Evolutionary conservation across 306 rosid genomes (phyloP).

Genomic region (Ormosia emarginata): DNA sequence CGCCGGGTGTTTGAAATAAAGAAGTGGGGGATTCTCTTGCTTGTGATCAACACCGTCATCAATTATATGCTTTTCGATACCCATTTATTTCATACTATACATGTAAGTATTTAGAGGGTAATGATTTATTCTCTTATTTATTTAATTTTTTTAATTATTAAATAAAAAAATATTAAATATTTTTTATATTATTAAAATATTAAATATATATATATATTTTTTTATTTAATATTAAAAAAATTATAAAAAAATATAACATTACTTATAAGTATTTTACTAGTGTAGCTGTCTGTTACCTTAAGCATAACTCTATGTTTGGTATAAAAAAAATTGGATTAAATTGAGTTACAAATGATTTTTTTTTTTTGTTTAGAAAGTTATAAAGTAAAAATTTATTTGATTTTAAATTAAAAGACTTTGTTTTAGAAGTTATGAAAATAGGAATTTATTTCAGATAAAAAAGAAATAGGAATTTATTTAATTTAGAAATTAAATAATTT

Average conservation of each 20-base stretch:
- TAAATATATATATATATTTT: too few relatives aligned
- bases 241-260: too few relatives aligned
- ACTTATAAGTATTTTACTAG: not conserved
- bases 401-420: not conserved
- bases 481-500: too few relatives aligned
- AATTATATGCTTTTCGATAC: not conserved
- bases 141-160: too few relatives aligned
- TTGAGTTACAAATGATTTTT: not conserved
- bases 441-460: too few relatives aligned
- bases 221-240: too few relatives aligned
- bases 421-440: too few relatives aligned
- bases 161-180: too few relatives aligned
- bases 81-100: not conserved
- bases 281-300: conserved; percentile 17
- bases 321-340: not conserved
- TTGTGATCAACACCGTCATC: conserved; percentile 13
- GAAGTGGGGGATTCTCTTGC: conserved; percentile 31
- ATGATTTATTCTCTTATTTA: too few relatives aligned
- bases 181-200: too few relatives aligned
- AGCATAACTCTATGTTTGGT: not conserved
- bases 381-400: not conserved
- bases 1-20: conserved; percentile 44
- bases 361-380: not conserved
- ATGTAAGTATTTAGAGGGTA: not conserved
- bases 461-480: too few relatives aligned